Evolutionary conservation across 495 filamentous ascomycete genomes (phyloP).

Genomic region (Neurospora hispaniola): DNA sequence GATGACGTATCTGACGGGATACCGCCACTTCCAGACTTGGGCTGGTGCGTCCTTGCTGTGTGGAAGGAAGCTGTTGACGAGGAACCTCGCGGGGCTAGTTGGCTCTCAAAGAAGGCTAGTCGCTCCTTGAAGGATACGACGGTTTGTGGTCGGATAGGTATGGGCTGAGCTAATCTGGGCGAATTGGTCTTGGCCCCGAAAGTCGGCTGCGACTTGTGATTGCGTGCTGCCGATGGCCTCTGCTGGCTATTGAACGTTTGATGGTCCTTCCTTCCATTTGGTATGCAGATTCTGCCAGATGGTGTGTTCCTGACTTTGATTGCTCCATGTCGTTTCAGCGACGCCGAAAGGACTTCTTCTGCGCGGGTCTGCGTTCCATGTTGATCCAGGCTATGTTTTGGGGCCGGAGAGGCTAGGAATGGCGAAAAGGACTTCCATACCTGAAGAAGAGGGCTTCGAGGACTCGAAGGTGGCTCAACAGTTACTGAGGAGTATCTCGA

Average conservation of each 20-base stretch:
- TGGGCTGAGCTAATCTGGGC: background rate
- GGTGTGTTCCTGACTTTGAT: too few relatives aligned
- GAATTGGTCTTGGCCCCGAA: background rate
- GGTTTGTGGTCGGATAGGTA: background rate
- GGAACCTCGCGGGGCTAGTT: background rate
- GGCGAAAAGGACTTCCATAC: too few relatives aligned
- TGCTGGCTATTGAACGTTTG: background rate
- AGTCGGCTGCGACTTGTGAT: background rate
- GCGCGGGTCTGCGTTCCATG: too few relatives aligned
- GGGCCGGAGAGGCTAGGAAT: too few relatives aligned
- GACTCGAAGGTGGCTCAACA: too few relatives aligned
- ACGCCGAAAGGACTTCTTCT: too few relatives aligned
- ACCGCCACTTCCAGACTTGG: background rate
- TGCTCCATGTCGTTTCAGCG: too few relatives aligned
- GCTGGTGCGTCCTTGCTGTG: background rate
- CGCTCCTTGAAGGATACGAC: background rate
- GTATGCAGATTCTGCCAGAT: too few relatives aligned
- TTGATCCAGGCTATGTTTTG: too few relatives aligned
- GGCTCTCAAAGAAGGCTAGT: background rate
- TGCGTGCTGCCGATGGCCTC: background rate
- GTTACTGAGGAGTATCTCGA: too few relatives aligned
- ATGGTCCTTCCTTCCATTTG: background rate
- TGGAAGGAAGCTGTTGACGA: background rate
- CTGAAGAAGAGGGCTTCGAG: too few relatives aligned
- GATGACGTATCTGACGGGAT: background rate